Evolutionary conservation across 345 rosid species (phyloP).

Genomic region (Ceriops zippeliana): DNA sequence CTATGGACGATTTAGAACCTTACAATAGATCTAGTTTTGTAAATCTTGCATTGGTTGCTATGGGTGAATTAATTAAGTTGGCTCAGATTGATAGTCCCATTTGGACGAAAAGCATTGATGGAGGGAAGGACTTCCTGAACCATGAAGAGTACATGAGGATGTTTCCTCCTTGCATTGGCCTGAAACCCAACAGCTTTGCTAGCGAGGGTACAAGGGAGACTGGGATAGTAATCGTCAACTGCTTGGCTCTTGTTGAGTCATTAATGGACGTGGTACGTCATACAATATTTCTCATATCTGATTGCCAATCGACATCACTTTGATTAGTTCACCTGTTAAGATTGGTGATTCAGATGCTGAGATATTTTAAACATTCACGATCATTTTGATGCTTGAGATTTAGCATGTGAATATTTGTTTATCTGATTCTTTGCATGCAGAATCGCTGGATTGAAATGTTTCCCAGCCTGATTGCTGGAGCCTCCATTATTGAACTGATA

Average conservation of each 20-base stretch:
- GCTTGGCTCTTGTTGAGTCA: conserved; percentile 53
- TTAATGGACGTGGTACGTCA: conserved; percentile 69
- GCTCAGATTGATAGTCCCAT: conserved; percentile 42
- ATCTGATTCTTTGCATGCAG: conserved; percentile 28
- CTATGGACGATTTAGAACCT: conserved; percentile 17
- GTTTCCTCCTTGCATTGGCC: conserved; percentile 33
- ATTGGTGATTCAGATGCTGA: background rate
- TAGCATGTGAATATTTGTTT: conserved; percentile 1
- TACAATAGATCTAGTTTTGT: conserved; percentile 38
- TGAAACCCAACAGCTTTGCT: conserved; percentile 32
- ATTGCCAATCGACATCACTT: background rate
- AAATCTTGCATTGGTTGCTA: conserved; percentile 52
- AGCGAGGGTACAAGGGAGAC: conserved; percentile 59
- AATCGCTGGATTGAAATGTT: conserved; percentile 65
- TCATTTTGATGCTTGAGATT: background rate
- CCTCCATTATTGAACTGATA: conserved; percentile 44
- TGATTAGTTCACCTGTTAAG: background rate
- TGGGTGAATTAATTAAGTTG: conserved; percentile 59
- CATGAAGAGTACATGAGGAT: conserved; percentile 48
- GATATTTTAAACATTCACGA: background rate
- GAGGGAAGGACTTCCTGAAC: conserved; percentile 44
- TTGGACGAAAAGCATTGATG: conserved; percentile 50
- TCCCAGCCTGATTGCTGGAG: conserved; percentile 46
- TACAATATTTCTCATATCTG: background rate
- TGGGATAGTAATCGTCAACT: conserved; percentile 44